Evolutionary conservation across 352 stramenopile species (phyloP).

Genomic region (Elongisporangium anandrum): DNA sequence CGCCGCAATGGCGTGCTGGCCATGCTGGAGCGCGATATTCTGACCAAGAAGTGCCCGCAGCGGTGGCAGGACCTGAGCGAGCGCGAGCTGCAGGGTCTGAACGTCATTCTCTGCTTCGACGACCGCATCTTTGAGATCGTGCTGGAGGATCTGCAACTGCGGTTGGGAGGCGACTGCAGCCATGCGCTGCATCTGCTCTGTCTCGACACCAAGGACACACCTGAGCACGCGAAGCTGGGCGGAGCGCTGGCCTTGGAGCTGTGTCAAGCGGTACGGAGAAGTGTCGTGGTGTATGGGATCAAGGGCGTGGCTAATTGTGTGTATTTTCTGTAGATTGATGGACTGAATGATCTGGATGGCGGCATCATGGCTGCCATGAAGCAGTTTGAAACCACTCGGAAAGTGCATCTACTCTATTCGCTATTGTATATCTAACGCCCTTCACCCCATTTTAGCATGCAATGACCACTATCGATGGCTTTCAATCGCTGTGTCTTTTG

Average conservation of each 20-base stretch:
- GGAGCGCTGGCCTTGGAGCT: slow-evolving; percentile 75
- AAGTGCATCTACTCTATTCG: slow-evolving; percentile 62
- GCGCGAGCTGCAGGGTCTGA: slow-evolving; percentile 66
- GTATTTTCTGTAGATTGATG: slow-evolving; percentile 35
- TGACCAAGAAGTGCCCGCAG: slow-evolving; percentile 82
- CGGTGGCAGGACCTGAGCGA: slow-evolving; percentile 80
- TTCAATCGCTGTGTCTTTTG: too few relatives aligned
- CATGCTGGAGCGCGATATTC: slow-evolving; percentile 87
- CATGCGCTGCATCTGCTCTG: slow-evolving; percentile 75
- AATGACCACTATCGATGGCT: too few relatives aligned
- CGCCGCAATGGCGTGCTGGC: slow-evolving; percentile 76
- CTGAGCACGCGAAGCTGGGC: slow-evolving; percentile 81
- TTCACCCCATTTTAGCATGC: neutral
- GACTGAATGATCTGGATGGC: slow-evolving; percentile 35
- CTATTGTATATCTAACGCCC: slow-evolving; percentile 47
- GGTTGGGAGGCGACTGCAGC: slow-evolving; percentile 35
- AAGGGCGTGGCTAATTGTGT: slow-evolving; percentile 3
- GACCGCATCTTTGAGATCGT: slow-evolving; percentile 89
- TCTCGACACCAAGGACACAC: slow-evolving; percentile 86
- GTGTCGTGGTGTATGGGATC: slow-evolving; percentile 3
- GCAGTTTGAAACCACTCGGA: slow-evolving; percentile 52
- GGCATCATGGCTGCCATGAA: slow-evolving; percentile 50
- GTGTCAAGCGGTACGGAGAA: slow-evolving; percentile 60
- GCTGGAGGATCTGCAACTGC: slow-evolving; percentile 71
- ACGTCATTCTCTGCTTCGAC: slow-evolving; percentile 89